Base-by-base conservation (phyloP, 257 asterid species). In the Ligustrum vulgare region DNA sequence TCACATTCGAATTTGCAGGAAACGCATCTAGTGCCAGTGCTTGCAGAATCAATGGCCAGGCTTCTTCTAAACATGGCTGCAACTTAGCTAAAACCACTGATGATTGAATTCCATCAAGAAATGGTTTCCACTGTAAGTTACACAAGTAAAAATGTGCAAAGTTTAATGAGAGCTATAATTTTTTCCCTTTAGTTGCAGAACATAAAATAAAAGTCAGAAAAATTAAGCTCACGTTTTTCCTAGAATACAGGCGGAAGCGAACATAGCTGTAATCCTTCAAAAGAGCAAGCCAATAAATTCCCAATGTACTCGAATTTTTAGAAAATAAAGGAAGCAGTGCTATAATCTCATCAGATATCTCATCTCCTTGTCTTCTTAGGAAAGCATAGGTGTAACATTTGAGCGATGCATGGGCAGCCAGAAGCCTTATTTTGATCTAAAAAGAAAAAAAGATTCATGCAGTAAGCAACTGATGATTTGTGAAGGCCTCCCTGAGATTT, bases 61-160 rank as follows among this genome's bases (percentile, higher is more conserved):
- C 97, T 91, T 95, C 99, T 85, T 90, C 94, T 72, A 95, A 86
- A 78, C 98, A 95, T 62, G 96, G 91, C 76, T 83, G 83, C 88
- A 95, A 79, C 84, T 85, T 89, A 77, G 87, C 81, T 86, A 96
- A 93, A 79, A 87, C 95, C 80, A 80, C 79, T 49, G 93, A 80
- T 69, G 98, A 89, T 74, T 91, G 97, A 76, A 95, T 88, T 76
- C 98, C 99, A 76, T 95, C 99, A 83, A 95, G 98, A 83, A 95
- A 89, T 75, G 97, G 97, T 84, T 86, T 90, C 98, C 97, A 88
- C 99, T 95, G 90, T 36, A 88, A 73, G 78, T 60, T 79, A 66
- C 73, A 73, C 68, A 82, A 72, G 75, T 64, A 62, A 80, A 43
- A 63, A 76, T 32, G 70, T 75, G 60, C 36, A 69, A 71, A 74